These are phyloP conservation scores for Amesomyces nigricolor DNA, from an alignment of 2,329 filamentous ascomycete genomes.

Conservation along the genomic window DNA sequence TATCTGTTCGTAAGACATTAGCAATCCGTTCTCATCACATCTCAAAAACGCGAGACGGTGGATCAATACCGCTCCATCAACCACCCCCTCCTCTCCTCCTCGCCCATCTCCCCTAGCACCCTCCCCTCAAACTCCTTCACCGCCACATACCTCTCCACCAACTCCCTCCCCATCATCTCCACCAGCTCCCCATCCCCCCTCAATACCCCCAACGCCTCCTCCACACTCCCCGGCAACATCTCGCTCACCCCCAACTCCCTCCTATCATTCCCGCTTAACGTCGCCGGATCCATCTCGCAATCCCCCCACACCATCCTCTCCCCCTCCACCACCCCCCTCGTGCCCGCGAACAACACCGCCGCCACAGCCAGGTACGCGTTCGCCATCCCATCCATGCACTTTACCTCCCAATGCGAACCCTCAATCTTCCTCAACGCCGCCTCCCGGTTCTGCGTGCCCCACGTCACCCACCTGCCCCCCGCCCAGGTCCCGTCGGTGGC, in stretches of 20 bases:
- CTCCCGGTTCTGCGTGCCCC: constrained; percentile 79
- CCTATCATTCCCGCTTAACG: constrained; percentile 43
- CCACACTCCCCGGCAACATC: constrained; percentile 50
- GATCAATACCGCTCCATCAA: constrained; percentile 59
- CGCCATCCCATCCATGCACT: constrained; percentile 70
- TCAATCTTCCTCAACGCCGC: constrained; percentile 63
- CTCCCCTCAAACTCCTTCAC: constrained; percentile 56
- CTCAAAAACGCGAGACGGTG: not conserved
- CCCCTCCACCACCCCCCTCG: constrained; percentile 45
- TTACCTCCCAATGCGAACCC: constrained; percentile 69
- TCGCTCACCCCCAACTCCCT: constrained; percentile 46
- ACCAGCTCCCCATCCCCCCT: constrained; percentile 42
- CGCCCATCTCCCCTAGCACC: constrained; percentile 45
- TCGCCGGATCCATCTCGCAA: constrained; percentile 49
- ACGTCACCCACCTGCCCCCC: constrained; percentile 71
- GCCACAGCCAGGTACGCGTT: constrained; percentile 69
- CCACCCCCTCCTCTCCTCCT: constrained; percentile 48
- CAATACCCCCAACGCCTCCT: constrained; percentile 50
- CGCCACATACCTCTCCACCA: constrained; percentile 51
- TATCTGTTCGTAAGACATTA: not conserved
- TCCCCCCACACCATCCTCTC: constrained; percentile 46
- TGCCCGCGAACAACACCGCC: constrained; percentile 55
- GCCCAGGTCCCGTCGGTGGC: constrained; percentile 67
- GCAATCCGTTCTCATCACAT: not conserved
- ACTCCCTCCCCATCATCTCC: constrained; percentile 40